Evolutionary conservation across 1,284 basidiomycete species (phyloP).

Genomic region (Neotropicomus parvogracilis): DNA sequence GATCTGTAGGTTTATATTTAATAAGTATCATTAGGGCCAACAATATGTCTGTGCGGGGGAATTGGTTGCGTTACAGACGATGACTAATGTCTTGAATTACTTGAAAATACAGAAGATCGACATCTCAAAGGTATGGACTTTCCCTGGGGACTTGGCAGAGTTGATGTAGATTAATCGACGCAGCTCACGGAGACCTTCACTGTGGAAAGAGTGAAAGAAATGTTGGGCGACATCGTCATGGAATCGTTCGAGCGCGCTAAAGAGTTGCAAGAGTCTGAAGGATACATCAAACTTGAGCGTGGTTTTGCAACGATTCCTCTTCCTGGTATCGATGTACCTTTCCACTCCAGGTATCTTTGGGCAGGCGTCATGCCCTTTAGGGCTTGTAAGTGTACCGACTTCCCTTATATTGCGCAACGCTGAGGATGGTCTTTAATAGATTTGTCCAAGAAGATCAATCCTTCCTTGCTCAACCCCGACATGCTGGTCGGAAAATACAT

Average conservation of each 20-base stretch:
- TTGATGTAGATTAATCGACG: constrained; percentile 5
- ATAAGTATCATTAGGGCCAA: constrained; percentile 58
- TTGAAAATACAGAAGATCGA: constrained; percentile 97
- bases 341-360: constrained; percentile 96
- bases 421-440: constrained; percentile 49
- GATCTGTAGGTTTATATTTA: constrained; percentile 4
- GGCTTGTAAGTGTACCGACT: constrained; percentile 57
- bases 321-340: constrained; percentile 97
- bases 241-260: constrained; percentile 78
- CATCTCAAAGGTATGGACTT: constrained; percentile 71
- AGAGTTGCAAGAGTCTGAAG: constrained; percentile 77
- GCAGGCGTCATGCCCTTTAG: constrained; percentile 97
- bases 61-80: constrained; percentile 85
- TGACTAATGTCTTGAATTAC: constrained; percentile 96
- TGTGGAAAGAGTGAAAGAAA: constrained; percentile 88
- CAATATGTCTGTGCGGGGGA: constrained; percentile 99
- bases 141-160: neutral
- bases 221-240: constrained; percentile 87
- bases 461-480: constrained; percentile 86
- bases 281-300: constrained; percentile 92
- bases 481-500: constrained; percentile 94
- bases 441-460: constrained; percentile 96
- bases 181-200: constrained; percentile 83
- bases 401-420: constrained; percentile 8
- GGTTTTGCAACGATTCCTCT: constrained; percentile 96